Conservation (phyloP, 2,329 filamentous ascomycete genomes). For the Knufia fluminis region DNA sequence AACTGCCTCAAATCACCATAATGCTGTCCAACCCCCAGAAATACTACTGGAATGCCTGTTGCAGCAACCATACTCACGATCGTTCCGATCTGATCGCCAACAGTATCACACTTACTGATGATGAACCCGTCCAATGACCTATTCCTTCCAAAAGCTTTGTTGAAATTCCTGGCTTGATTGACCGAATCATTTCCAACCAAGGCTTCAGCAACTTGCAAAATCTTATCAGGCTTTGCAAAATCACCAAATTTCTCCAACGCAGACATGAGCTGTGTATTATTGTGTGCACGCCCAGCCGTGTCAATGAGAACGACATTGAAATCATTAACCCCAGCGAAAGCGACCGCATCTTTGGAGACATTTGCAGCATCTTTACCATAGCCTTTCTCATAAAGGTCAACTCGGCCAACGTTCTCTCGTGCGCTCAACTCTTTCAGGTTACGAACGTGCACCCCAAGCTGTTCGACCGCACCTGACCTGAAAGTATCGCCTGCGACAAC, state of each 20-base stretch:
- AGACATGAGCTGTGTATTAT: slow-evolving; percentile 92
- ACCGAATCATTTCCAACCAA: slow-evolving; percentile 93
- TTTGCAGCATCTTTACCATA: slow-evolving; percentile 97
- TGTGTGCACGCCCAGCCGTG: slow-evolving; percentile 88
- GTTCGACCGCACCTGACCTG: slow-evolving; percentile 92
- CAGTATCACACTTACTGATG: slow-evolving; percentile 96
- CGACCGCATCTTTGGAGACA: slow-evolving; percentile 89
- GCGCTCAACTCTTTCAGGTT: slow-evolving; percentile 83
- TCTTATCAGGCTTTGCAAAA: slow-evolving; percentile 92
- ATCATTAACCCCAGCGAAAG: slow-evolving; percentile 60
- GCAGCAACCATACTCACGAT: slow-evolving; percentile 96
- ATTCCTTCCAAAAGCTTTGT: slow-evolving; percentile 74
- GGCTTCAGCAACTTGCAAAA: slow-evolving; percentile 91
- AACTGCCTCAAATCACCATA: slow-evolving; percentile 56
- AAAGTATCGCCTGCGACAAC: slow-evolving; percentile 95
- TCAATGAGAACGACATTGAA: slow-evolving; percentile 96
- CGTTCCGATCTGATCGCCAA: slow-evolving; percentile 97
- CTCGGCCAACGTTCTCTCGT: slow-evolving; percentile 67
- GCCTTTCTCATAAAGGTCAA: slow-evolving; percentile 92
- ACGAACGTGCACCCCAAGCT: slow-evolving; percentile 87
- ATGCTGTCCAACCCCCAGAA: slow-evolving; percentile 67
- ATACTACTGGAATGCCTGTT: slow-evolving; percentile 90
- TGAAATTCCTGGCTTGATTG: slow-evolving; percentile 93
- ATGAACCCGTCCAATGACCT: slow-evolving; percentile 89
- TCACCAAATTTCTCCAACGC: slow-evolving; percentile 96